Base-by-base conservation (phyloP, 331 rosid genomes). In the Quercus phellos region DNA sequence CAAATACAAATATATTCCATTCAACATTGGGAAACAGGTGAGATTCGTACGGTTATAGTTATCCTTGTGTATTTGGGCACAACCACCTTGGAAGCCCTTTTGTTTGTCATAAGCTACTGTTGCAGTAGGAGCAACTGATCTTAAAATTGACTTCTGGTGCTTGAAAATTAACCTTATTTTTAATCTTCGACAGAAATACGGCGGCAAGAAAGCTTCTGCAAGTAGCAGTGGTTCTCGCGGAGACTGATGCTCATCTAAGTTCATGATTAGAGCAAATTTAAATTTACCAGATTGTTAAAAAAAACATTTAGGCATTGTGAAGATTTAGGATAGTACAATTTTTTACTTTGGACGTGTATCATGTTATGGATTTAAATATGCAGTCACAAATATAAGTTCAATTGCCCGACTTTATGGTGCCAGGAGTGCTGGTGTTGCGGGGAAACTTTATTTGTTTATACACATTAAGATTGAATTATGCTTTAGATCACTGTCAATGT, bases 11-110 rank as follows among this genome's bases (percentile, higher is more conserved):
- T 94, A 94, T 55, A 78, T 92, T 24, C 98, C 98, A 0, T 80
- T 94, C 77, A 92, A 82, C 86, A 13, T 89, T 11, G 98, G 98
- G 72, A 94, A 94, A 79, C 98, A 94, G 97, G 98, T 94, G 61
- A 79, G 43, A 30, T 67, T 76, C 30, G 34, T 4, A 64, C 24
- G 26, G 55, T 73, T 78, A 5, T 4, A 30, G 34, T 67, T 77
- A 18, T 13, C 63, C 77, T 75, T 42, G 58, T 53, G 8, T 75
- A 64, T 42, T 77, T 59, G 46, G 30, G 29, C 17, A 53, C 35
- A 18, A 51, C 12, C n/a, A 4, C 13, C 43, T 80, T 18, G 43
- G 63, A 58, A 11, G 16, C 46, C 30, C 72, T 14, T 26, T 7
- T 50, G 29, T 69, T 19, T 70, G 6, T 60, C 21, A 18, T 77